Percentiles rank a stretch among this genome's conserved stretches.
These are phyloP conservation scores for Penicillium pulvis DNA, from an alignment of 495 filamentous ascomycete genomes.

Conservation along the genomic window DNA sequence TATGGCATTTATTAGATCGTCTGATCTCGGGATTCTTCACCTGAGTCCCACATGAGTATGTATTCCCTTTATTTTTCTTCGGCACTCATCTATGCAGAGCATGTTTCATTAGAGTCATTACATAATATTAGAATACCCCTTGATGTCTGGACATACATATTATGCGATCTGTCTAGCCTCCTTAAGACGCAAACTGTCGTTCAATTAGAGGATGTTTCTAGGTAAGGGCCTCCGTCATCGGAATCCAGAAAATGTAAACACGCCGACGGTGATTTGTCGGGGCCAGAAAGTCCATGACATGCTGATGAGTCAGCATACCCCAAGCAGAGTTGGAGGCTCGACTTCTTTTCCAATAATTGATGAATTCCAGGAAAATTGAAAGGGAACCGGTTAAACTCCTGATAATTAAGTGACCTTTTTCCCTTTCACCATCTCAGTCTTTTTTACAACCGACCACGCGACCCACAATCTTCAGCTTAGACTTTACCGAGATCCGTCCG, in stretches of 20 bases:
- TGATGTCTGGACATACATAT: neutral
- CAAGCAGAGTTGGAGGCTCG: neutral
- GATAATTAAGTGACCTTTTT: conserved; percentile 11
- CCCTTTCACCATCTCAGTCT: conserved; percentile 15
- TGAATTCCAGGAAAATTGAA: conserved; percentile 6
- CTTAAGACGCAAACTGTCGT: neutral
- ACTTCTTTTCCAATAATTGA: conserved; percentile 9
- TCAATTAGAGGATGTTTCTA: neutral
- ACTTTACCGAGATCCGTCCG: neutral
- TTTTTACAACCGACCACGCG: conserved; percentile 4
- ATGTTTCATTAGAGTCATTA: neutral
- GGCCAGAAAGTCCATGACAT: conserved; percentile 19
- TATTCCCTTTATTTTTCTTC: neutral
- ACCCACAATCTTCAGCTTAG: conserved; percentile 6
- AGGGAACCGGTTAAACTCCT: conserved; percentile 3
- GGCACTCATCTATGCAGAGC: neutral
- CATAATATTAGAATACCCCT: neutral
- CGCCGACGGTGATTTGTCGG: conserved; percentile 7
- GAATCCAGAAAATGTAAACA: neutral
- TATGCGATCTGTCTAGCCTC: neutral
- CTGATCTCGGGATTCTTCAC: neutral
- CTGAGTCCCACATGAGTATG: neutral
- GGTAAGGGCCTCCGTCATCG: neutral
- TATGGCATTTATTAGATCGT: neutral
- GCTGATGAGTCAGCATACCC: conserved; percentile 23